Percentiles rank a stretch among this genome's conserved stretches.
Conservation (phyloP, 257 asterid genomes). For the Solanum virginianum region DNA sequence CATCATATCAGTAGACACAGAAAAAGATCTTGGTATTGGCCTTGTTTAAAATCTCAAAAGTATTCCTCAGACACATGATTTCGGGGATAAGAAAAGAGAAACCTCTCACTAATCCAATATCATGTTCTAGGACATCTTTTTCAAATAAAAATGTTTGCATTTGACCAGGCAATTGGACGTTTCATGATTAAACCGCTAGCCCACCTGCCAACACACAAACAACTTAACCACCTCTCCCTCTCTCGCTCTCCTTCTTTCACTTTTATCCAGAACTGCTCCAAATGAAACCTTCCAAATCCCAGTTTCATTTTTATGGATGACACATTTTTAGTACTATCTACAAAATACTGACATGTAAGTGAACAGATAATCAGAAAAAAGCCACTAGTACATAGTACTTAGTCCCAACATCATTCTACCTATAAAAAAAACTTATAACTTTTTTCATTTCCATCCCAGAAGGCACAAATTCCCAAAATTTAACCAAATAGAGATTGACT, state of each 20-base stretch:
- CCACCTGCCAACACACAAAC: neutral
- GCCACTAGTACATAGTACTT: neutral
- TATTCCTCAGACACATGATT: neutral
- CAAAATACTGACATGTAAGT: neutral
- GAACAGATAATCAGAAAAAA: neutral
- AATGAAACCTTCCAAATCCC: neutral
- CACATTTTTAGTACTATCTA: neutral
- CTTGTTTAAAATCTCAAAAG: neutral
- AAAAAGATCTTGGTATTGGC: neutral
- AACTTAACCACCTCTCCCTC: neutral
- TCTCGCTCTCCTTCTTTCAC: neutral
- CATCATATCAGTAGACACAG: neutral
- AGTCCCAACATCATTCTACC: neutral
- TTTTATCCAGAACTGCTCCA: neutral
- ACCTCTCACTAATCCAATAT: neutral
- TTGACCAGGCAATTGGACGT: neutral
- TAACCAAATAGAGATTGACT: neutral
- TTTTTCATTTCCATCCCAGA: neutral
- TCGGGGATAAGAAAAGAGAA: neutral
- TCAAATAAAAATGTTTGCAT: neutral
- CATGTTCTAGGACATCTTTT: neutral
- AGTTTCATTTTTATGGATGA: neutral
- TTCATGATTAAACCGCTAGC: neutral
- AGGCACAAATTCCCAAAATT: neutral
- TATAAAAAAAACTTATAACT: neutral